Base-by-base conservation (phyloP, 495 filamentous ascomycete genomes). In the Podospora appendiculata region DNA sequence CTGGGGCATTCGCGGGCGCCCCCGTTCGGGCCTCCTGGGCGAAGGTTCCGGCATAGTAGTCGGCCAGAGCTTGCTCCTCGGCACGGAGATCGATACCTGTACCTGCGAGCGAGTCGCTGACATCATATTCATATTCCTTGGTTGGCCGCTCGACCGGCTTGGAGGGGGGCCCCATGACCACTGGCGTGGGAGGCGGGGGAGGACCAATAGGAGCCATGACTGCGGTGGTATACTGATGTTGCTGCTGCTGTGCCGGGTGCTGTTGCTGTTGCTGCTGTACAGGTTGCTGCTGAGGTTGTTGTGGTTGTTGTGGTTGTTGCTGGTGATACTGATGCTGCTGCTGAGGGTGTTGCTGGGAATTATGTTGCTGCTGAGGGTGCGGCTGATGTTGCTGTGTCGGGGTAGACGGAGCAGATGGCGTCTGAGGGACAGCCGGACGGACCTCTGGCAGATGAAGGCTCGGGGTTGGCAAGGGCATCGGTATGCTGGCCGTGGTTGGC, bases 21-120 rank as follows among this genome's bases (percentile, higher is more conserved):
- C 76, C 74, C 14, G 68, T 73, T 48, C 64, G 63, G 25, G 62
- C 63, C 14, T 69, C 66, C 39, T 59, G 59, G 13, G 57, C 55
- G 49, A 65, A 71, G 34, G 42, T 59, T 5, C 70, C 64, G 44
- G 65, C 68, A 48, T 81, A 84, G 43, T 76, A 74, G 51, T 78
- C 77, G 17, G 83, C 79, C 50, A 91, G 67, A 52, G 75, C 82
- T 40, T 86, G 84, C 55, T 92, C 88, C 63, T 96, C 90, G 62
- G 86, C 89, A 47, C 80, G 80, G 1, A 95, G 71, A 72, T 95
- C 87, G 52, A 96, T 85, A 46, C 88, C 90, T 18, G 89, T 86
- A 34, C 81, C 84, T 32, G 80, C 79, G 52, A 95, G 63, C 44
- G 90, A 83, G 73, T 96, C 90, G 45, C 79, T 84, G 46, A 89